Evolutionary conservation across 2,329 filamentous ascomycete species (phyloP), one percentile per base, ranked within the genome.

Genomic region (Sarocladium brachiariae): DNA sequence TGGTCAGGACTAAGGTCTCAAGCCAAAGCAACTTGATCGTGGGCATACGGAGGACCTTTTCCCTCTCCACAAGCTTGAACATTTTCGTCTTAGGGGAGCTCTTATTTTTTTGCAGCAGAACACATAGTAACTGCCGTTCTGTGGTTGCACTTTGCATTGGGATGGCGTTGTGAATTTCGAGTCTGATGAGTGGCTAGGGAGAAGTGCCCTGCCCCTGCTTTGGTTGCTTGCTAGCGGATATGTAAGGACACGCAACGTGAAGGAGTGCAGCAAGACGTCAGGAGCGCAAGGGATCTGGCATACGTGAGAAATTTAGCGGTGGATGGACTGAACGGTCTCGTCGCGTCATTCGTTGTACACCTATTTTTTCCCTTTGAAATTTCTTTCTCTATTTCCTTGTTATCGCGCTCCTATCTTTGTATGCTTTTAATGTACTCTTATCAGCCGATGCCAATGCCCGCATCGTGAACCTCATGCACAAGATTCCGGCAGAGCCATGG

Each of bases 271-370:
- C 37, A 8, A 23, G 39, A 19, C 21, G 21, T 9, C 21, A 45
- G 18, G 37, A 41, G 23, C 37, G 7, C 5, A n/a, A 18, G 4
- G 23, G 21, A 45, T 23, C 27, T 45, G 39, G 23, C 39, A 25
- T 45, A 45, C 21, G 39, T 30, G 39, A n/a, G n/a, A n/a, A 19
- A 39, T 39, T 39, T 39, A 39, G 35, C 35, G 35, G 35, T 39
- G 27, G 27, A 7, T 7, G 27, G 13, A 7, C 7, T 19, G 35
- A 18, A 19, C 35, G 6, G 19, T 10, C n/a, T n/a, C 8, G 3
- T 45, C 39, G 9, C 21, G 21, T 45, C 39, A 45, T 45, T 45
- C 39, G 39, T 45, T 45, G 39, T 27, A 45, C 23, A 45, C 13
- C 18, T 13, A 10, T 45, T n/a, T 27, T 45, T 19, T n/a, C n/a